Evolutionary conservation across 1,284 basidiomycete genomes (phyloP), one percentile per base, ranked within the genome.

Genomic region (Marasmius sp.): DNA sequence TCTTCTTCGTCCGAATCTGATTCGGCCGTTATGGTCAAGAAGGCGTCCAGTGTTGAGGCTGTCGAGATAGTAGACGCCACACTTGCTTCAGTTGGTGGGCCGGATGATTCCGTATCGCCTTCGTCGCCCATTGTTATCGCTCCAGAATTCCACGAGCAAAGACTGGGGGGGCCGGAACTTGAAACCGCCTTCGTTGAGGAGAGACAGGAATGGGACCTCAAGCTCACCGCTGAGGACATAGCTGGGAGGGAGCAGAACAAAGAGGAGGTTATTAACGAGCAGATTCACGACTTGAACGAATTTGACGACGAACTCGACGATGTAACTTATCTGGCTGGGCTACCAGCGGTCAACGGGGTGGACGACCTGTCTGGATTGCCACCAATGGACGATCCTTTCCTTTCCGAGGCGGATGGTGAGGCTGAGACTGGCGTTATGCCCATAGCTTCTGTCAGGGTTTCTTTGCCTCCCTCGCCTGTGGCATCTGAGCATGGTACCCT

Each of bases 261-360:
- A 57, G 10, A 60, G 52, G 48, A 60, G 14, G 9, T 37, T 63
- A 12, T 36, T 57, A 43, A 63, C n/a, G 48, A 22, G n/a, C 16
- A 18, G 2, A 43, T 43, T 47, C 16, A 47, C 45, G 45, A 47
- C 45, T 20, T 47, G 45, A 57, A 60, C 50, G 62, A 63, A 47
- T 33, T 18, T 57, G 54, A 36, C 16, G 58, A 62, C 12, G 39
- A 48, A n/a, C 43, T 47, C 16, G 58, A 62, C 12, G 39, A 48
- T 16, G 49, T 47, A n/a, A 47, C 8, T 47, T 47, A 47, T 47
- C 20, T 47, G 45, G 16, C 45, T 8, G 20, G 12, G 41, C 27
- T 27, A 27, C 27, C 27, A 5, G 27, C 27, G 41, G 41, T 43
- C 11, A 43, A 12, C 41, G 12, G 6, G 41, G n/a, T 6, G 11